Evolutionary conservation across 208 protist genomes (phyloP), one percentile per base, ranked within the genome.

Genomic region (Trypanosomatidae sp.): DNA sequence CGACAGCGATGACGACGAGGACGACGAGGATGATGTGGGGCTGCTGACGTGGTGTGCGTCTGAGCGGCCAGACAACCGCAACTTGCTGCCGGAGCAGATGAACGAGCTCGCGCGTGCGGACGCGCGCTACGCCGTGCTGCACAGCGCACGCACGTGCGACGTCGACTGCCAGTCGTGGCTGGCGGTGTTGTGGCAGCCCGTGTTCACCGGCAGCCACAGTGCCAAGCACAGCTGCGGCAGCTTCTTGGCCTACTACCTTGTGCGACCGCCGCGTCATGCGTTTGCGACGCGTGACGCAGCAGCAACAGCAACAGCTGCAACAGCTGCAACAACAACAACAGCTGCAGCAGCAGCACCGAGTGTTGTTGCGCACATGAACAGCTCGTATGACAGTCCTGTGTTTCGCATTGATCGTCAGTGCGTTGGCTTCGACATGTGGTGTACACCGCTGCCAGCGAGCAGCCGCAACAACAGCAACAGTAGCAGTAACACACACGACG

Each of bases 161-260:
- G 42, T 88, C 1, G 75, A 87, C 49, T 56, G 82, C 42, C 72
- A 83, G 55, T 92, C 83, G 41, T 92, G 83, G 79, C 54, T 92
- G 26, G 75, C 75, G n/a, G 53, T 92, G 15, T 61, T 92, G 48
- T 88, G 78, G 78, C 73, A 83, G 52, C 83, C 83, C 5, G 76
- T 86, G 22, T 92, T 78, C 63, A 74, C 68, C 56, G 71, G 76
- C 42, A 59, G 61, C 20, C 83, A 92, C 52, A 63, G 66, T 6
- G 65, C 75, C 7, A 87, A 92, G 61, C 53, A 87, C 62, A 85
- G 67, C 58, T 83, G 75, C 54, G 83, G 83, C 26, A 67, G 66
- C 40, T 92, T 92, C 50, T 65, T 92, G 33, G 75, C 69, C 35
- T 92, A 69, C 49, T 92, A 92, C 58, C 61, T 87, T 18, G 53